These are phyloP conservation scores for Candida insectorum DNA, from an alignment of 805 yeast species.

Conservation along the genomic window DNA sequence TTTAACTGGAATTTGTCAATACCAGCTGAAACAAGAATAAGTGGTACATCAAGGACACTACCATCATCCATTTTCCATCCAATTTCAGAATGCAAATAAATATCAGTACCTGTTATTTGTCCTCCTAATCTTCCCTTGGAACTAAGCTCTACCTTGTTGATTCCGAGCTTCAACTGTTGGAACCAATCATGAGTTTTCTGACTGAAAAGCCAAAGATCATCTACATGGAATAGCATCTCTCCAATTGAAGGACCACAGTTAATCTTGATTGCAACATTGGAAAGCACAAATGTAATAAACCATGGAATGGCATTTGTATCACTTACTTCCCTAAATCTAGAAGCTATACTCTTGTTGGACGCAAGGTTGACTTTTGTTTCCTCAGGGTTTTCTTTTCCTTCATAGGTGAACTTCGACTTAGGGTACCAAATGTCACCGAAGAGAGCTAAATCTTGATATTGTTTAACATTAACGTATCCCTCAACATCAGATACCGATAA, in stretches of 20 bases:
- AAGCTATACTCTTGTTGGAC: constrained; percentile 36
- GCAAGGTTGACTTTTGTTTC: constrained; percentile 11
- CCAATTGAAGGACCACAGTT: constrained; percentile 89
- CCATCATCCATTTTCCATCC: constrained; percentile 58
- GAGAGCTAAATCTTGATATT: constrained; percentile 79
- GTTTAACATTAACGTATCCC: constrained; percentile 72
- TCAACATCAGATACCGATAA: constrained; percentile 53
- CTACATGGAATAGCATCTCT: constrained; percentile 49
- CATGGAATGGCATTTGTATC: constrained; percentile 71
- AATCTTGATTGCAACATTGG: constrained; percentile 51
- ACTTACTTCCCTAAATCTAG: constrained; percentile 54
- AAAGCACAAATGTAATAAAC: constrained; percentile 57
- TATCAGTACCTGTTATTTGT: constrained; percentile 43
- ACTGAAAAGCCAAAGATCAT: constrained; percentile 65
- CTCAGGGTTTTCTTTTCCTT: background rate
- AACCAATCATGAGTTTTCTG: constrained; percentile 66
- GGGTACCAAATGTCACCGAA: constrained; percentile 85
- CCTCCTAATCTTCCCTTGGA: constrained; percentile 86
- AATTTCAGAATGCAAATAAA: constrained; percentile 61
- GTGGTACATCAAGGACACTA: constrained; percentile 53
- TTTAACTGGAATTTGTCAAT: constrained; percentile 55
- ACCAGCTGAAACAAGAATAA: constrained; percentile 60
- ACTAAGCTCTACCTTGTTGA: constrained; percentile 47
- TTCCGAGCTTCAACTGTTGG: constrained; percentile 63
- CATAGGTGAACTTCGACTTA: background rate